Evolutionary conservation across 352 stramenopile genomes (phyloP), one percentile per base, ranked within the genome.

Genomic region (Phytopythium montanum): DNA sequence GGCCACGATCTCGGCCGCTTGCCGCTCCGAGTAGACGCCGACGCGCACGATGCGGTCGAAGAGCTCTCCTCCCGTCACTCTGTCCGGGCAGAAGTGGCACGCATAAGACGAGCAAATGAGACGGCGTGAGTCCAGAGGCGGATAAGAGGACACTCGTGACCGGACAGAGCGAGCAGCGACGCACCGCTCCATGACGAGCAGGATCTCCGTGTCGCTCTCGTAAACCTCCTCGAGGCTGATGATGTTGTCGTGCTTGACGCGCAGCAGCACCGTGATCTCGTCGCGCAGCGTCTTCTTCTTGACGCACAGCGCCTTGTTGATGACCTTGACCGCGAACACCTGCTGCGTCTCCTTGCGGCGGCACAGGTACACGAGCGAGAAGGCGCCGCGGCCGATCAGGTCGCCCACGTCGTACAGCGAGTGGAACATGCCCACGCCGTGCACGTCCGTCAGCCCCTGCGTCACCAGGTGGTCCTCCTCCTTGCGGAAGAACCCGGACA

Each of bases 401-500:
- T 94, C 82, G 55, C 87, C 87, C 42, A 95, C 83, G 60, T 95
- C 85, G 64, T 94, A 94, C n/a, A 92, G 75, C 52, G 86, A 87
- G 69, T 94, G 85, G 71, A 95, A 95, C 85, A 94, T 94, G 54
- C 75, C 82, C 42, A 87, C 71, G 41, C 80, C 73, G 60, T 93
- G 82, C 23, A 93, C 85, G 50, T 94, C 85, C 21, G 86, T 76
- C 56, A 94, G 80, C 50, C 86, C 85, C 60, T 94, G 85, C 21
- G 86, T 95, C 25, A 95, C 86, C 16, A 94, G 62, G 23, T 81
- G 73, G 58, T 93, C 81, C 60, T 95, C 84, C 58, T 95, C 85
- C 64, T 92, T 90, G 53, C 85, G 85, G 76, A 95, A 95, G 59
- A 95, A 95, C 42, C 83, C 84, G 29, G 86, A 95, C 52, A 95